Evolutionary conservation across 305 asterid genomes (phyloP).

Genomic region (Ajuga reptans): DNA sequence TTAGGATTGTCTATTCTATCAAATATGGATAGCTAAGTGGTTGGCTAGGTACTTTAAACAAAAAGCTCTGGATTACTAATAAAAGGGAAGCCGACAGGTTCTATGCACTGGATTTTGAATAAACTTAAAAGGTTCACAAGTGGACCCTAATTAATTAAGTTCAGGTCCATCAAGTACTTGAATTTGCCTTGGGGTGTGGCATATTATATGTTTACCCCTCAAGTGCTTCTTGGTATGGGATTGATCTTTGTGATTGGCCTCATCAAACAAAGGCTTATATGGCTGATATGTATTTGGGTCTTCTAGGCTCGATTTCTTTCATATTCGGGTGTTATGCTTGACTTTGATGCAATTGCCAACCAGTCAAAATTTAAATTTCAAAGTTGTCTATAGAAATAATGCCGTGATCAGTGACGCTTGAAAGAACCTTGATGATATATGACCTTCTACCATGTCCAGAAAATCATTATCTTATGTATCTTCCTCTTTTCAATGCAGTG

Average conservation of each 20-base stretch:
- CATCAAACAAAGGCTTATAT: neutral
- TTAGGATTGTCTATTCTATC: neutral
- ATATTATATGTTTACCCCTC: neutral
- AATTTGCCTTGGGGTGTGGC: neutral
- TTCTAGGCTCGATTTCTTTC: neutral
- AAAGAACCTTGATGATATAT: constrained; percentile 6
- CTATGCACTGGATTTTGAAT: neutral
- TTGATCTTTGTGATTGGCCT: neutral
- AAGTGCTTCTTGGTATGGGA: neutral
- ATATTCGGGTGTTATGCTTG: neutral
- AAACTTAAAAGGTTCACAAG: neutral
- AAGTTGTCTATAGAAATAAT: neutral
- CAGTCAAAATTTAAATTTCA: neutral
- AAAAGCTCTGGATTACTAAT: neutral
- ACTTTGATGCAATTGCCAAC: neutral
- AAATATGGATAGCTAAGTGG: neutral
- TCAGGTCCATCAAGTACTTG: neutral
- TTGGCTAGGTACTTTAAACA: neutral
- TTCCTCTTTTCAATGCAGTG: constrained; percentile 32
- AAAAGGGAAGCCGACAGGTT: neutral
- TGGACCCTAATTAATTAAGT: neutral
- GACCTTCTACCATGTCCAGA: neutral
- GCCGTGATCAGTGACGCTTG: neutral
- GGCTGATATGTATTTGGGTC: constrained; percentile 1
- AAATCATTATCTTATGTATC: constrained; percentile 13